Conservation (phyloP, 177 flowering plant genomes). For the Tripterygium wilfordii region DNA sequence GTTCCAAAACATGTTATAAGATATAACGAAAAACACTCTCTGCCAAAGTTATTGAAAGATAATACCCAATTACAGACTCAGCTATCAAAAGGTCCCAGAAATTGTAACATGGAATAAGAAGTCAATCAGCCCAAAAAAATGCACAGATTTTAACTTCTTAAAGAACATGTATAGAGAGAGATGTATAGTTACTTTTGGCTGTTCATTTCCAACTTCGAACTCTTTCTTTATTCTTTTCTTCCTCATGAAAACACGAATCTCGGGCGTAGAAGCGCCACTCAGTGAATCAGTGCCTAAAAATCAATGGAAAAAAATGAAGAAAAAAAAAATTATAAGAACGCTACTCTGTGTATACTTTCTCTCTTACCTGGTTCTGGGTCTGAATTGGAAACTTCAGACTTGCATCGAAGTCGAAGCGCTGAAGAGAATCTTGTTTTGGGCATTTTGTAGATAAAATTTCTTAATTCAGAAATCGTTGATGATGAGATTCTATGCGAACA, state of each 20-base stretch:
- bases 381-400: slow-evolving; percentile 1
- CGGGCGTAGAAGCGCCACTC: slow-evolving; percentile 8
- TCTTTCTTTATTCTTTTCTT: slow-evolving; percentile 21
- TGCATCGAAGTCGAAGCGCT: slow-evolving; percentile 7
- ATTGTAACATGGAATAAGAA: no score
- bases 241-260: slow-evolving; percentile 24
- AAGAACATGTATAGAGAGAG: no score
- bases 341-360: neutral
- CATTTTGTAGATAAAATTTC: no score
- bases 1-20: no score
- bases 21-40: no score
- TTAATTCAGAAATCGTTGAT: no score
- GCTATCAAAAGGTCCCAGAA: no score
- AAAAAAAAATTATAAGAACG: neutral
- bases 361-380: slow-evolving; percentile 7
- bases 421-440: slow-evolving; percentile 11
- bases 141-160: no score
- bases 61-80: no score
- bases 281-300: slow-evolving; percentile 4
- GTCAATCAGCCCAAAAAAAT: no score
- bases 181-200: slow-evolving; percentile 10
- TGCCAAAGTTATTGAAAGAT: no score
- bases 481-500: no score
- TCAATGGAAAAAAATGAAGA: neutral
- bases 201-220: slow-evolving; percentile 1